Conservation (phyloP, 2,329 filamentous ascomycete genomes). For the Scytalidium sp. region DNA sequence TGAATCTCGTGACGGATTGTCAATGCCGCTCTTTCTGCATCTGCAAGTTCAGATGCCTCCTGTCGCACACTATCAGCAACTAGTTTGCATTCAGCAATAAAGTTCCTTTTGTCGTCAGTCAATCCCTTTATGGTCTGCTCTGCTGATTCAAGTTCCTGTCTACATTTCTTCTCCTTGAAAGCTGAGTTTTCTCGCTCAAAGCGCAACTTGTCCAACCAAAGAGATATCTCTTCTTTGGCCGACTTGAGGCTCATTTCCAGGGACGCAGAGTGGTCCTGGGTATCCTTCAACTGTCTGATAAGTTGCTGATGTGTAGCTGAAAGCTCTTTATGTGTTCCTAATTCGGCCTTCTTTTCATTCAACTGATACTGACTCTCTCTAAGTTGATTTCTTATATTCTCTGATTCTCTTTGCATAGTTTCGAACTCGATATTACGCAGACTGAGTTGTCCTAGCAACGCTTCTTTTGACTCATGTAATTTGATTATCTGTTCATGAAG, state of each 20-base stretch:
- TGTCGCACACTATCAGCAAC: neutral
- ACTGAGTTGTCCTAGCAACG: conserved; percentile 10
- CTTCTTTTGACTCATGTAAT: conserved; percentile 16
- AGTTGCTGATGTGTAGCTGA: neutral
- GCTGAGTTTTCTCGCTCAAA: neutral
- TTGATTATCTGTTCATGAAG: conserved; percentile 17
- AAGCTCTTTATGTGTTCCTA: conserved; percentile 4
- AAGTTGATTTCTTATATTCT: conserved; percentile 15
- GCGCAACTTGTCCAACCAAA: neutral
- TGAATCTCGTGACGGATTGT: neutral
- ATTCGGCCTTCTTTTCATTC: conserved; percentile 16
- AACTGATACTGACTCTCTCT: conserved; percentile 13
- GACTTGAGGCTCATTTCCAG: conserved; percentile 12
- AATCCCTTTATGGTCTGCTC: neutral
- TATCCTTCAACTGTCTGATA: neutral
- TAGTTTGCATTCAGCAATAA: neutral
- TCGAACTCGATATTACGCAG: conserved; percentile 12
- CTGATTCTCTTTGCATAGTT: conserved; percentile 8
- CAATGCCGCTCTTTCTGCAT: neutral
- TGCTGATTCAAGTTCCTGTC: neutral
- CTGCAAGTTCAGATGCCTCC: neutral
- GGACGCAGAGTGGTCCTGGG: conserved; percentile 10
- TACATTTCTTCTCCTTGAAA: neutral
- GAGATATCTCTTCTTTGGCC: conserved; percentile 1
- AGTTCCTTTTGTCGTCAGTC: neutral